phyloP scores from a whole-genome alignment of 495 filamentous ascomycete genomes.

The Hyphodiscus hymeniophilus region DNA sequence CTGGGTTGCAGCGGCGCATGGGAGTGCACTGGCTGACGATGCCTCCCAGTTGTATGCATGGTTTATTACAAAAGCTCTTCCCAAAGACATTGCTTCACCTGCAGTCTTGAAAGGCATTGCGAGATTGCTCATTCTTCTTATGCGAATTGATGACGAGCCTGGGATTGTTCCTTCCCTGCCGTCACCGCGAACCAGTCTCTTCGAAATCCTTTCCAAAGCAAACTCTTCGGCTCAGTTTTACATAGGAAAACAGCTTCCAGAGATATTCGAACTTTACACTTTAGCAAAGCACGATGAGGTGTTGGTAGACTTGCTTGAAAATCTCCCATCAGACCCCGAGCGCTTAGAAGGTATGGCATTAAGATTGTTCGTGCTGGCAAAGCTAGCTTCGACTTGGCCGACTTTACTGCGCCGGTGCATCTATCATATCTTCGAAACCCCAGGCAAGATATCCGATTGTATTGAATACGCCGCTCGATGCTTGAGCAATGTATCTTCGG shows the following conservation, averaged over 20 bases:
- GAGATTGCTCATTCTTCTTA: conserved; percentile 55
- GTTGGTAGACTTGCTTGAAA: conserved; percentile 66
- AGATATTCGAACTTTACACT: conserved; percentile 69
- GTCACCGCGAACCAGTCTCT: conserved; percentile 66
- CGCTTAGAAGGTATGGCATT: conserved; percentile 80
- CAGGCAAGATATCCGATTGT: conserved; percentile 56
- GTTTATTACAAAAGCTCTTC: conserved; percentile 57
- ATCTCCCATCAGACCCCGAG: conserved; percentile 60
- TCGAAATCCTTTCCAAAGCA: conserved; percentile 55
- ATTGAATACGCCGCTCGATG: conserved; percentile 63
- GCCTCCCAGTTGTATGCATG: conserved; percentile 73
- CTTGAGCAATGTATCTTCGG: conserved; percentile 52
- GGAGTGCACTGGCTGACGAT: conserved; percentile 44
- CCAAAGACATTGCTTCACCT: conserved; percentile 55
- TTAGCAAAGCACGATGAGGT: conserved; percentile 74
- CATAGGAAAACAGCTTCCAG: conserved; percentile 58
- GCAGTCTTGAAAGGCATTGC: conserved; percentile 58
- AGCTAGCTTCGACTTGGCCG: conserved; percentile 70
- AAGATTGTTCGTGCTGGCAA: conserved; percentile 64
- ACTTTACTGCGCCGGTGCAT: conserved; percentile 75
- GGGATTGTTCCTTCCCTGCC: conserved; percentile 43
- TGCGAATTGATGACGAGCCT: conserved; percentile 57
- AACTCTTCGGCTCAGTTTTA: conserved; percentile 68
- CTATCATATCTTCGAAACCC: conserved; percentile 87
- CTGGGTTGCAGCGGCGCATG: conserved; percentile 47